Base-by-base conservation (phyloP, 768 basidiomycete species). In the Amanita polypyramis region DNA sequence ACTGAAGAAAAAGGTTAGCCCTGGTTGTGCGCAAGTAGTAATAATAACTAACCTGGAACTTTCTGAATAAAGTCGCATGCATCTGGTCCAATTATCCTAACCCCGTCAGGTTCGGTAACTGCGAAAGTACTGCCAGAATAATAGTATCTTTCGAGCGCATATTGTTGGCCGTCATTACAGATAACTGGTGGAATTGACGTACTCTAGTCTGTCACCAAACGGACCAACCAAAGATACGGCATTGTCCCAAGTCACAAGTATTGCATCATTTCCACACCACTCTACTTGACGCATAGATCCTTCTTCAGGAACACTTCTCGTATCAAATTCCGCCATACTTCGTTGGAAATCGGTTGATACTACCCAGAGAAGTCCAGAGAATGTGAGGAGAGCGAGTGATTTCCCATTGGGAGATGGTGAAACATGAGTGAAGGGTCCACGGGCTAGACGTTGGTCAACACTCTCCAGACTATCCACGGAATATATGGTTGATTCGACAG, bases 261-360 rank as follows among this genome's bases (percentile, higher is more conserved):
- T 85, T 0, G 93, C 91, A 63, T 99, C 94, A 59, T 92, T 91
- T 1, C 94, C 94, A 61, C 93, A 97, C 96, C 96, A 99, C 58
- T 85, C 86, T 0, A 92, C 81, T 54, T 85, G 83, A 30, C 71
- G 70, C 2, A 88, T 73, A 3, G 70, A 62, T 1, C 81, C 84
- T 15, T 79, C 76, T 5, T 70, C 77, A 51, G 67, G 58, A 25
- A 76, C 73, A 21, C 67, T 70, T 6, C 62, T 70, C 2, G 86
- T 85, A 49, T 92, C 80, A 54, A 89, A 92, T 59, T 96, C 94
- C 3, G 90, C 87, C 55, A 95, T 74, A 56, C 76, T 87, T 35
- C 89, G 76, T 53, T 88, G 83, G 59, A 98, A 97, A 62, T 97
- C 91, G 10, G 82, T 77, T 10, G 94, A 95, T n/a, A 97, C 89